Evolutionary conservation across 306 rosid genomes (phyloP).

Genomic region (Trichosanthes cucumerina): DNA sequence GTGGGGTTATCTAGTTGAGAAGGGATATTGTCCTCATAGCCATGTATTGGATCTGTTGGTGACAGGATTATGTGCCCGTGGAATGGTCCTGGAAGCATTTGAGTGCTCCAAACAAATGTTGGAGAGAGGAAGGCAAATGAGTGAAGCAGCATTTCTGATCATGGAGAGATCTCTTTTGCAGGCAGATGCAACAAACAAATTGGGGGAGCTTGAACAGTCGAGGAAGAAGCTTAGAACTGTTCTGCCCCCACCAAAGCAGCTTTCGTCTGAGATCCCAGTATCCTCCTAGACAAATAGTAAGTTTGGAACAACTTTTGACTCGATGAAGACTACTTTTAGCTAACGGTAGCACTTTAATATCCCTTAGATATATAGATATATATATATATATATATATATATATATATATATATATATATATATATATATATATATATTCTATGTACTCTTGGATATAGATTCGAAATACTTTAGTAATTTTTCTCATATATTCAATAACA

Average conservation of each 20-base stretch:
- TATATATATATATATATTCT: background rate
- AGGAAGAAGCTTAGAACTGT: constrained; percentile 41
- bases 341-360: background rate
- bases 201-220: constrained; percentile 51
- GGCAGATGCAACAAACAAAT: constrained; percentile 35
- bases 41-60: constrained; percentile 77
- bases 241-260: constrained; percentile 32
- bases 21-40: constrained; percentile 77
- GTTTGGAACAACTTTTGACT: background rate
- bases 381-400: too few species aligned
- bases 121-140: constrained; percentile 81
- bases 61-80: constrained; percentile 65
- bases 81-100: constrained; percentile 51
- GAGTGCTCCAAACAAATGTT: constrained; percentile 62
- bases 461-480: background rate
- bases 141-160: constrained; percentile 46
- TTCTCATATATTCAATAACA: background rate
- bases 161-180: constrained; percentile 48
- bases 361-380: background rate
- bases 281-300: constrained; percentile 2
- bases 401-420: background rate
- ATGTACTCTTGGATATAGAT: background rate
- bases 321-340: background rate
- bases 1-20: constrained; percentile 58
- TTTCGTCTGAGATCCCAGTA: background rate